Percentiles rank a stretch among this genome's conserved stretches.
These are phyloP conservation scores for Rubia tinctorum DNA, from an alignment of 305 asterid genomes.

Conservation along the genomic window DNA sequence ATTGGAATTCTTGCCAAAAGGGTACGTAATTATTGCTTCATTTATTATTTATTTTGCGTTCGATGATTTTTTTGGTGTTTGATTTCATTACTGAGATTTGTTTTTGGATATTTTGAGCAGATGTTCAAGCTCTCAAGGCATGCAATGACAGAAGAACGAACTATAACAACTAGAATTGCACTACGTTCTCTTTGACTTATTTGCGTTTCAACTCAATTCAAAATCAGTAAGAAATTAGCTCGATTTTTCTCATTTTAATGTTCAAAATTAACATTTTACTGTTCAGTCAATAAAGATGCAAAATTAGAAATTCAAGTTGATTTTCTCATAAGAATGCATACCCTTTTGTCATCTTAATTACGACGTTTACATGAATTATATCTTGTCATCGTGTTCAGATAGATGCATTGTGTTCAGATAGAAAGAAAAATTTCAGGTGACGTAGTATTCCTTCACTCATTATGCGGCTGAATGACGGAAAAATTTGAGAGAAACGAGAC, in stretches of 20 bases:
- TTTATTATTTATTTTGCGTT: not conserved
- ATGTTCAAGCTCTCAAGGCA: constrained; percentile 70
- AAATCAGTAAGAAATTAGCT: too few species aligned
- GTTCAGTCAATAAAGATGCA: not conserved
- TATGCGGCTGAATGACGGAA: too few species aligned
- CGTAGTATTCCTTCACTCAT: too few species aligned
- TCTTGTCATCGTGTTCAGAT: too few species aligned
- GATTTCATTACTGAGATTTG: not conserved
- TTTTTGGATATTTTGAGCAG: constrained; percentile 44
- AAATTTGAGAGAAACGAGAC: too few species aligned
- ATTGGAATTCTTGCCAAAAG: constrained; percentile 76
- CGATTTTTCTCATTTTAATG: too few species aligned
- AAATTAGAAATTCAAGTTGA: not conserved
- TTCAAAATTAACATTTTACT: too few species aligned
- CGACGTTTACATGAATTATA: not conserved
- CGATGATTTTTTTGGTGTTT: not conserved
- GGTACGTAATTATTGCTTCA: constrained; percentile 29
- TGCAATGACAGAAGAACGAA: constrained; percentile 57
- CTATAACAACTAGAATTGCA: constrained; percentile 23
- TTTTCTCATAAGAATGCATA: not conserved
- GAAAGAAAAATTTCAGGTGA: too few species aligned
- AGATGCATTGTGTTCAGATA: too few species aligned
- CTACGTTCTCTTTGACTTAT: too few species aligned
- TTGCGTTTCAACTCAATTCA: too few species aligned
- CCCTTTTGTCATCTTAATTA: too few species aligned